Conservation (phyloP, 2,329 filamentous ascomycete species). For the Aspergillus alliaceus region DNA sequence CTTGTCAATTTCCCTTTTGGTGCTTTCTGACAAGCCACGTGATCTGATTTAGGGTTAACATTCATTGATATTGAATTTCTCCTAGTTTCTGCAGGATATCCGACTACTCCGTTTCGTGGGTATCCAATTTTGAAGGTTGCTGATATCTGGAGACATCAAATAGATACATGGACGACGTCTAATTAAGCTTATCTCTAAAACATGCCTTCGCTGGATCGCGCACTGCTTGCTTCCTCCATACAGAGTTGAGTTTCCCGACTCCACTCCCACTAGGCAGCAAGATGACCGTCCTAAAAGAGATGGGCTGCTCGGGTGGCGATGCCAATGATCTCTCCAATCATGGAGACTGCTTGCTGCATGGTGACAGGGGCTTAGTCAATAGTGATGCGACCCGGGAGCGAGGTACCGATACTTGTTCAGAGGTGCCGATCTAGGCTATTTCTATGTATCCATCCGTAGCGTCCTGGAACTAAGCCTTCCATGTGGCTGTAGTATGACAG, state of each 20-base stretch:
- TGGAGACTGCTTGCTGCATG: background rate
- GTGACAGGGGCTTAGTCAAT: slow-evolving; percentile 6
- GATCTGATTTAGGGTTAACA: slow-evolving; percentile 1
- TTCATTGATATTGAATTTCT: background rate
- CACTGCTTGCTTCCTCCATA: slow-evolving; percentile 5
- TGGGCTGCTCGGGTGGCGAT: slow-evolving; percentile 5
- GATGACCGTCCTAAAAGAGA: background rate
- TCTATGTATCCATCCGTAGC: slow-evolving; percentile 1
- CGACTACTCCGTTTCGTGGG: background rate
- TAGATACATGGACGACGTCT: background rate
- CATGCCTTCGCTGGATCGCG: background rate
- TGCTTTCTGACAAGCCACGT: slow-evolving; percentile 3
- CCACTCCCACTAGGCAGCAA: slow-evolving; percentile 20
- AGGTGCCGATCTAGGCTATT: background rate
- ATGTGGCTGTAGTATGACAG: background rate
- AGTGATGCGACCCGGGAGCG: background rate
- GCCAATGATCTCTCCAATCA: slow-evolving; percentile 7
- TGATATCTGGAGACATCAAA: background rate
- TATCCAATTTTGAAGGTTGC: background rate
- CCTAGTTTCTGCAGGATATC: background rate
- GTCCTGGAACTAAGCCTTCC: background rate
- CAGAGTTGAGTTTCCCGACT: slow-evolving; percentile 4
- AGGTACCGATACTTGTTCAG: slow-evolving; percentile 9
- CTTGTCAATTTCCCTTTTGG: slow-evolving; percentile 4
- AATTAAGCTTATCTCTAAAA: slow-evolving; percentile 23